Evolutionary conservation across 306 rosid species (phyloP), one percentile per base, ranked within the genome.

Genomic region (Trifolium pratense): DNA sequence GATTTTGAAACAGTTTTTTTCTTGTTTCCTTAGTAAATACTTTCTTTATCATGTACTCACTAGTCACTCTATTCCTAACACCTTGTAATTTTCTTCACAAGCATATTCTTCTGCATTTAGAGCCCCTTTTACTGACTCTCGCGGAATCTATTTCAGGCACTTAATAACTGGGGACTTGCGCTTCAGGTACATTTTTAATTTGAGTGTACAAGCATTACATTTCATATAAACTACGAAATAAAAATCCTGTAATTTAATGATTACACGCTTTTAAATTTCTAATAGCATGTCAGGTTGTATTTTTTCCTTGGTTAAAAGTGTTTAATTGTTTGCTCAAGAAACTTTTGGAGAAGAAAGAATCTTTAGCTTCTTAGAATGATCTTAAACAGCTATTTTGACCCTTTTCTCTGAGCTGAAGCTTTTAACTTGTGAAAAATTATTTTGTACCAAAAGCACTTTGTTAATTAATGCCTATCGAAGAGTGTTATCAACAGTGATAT

Each of bases 161-260:
- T 95, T 72, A 95, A 95, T 81, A 95, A 95, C 72, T 95, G 97
- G 99, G 99, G 99, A 66, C 99, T 95, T 77, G 99, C 99, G 69
- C 96, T 95, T 58, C 99, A 95, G 97, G 99, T 94, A 88, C 78
- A 17, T 56, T 59, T 69, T 66, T 57, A 76, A 34, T 75, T 43
- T 56, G 17, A 16, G 43, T 58, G 20, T 68, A 18, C 52, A 72
- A 46, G 68, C 63, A 13, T 74, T 69, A 45, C 34, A 58, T 21
- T 62, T 42, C 14, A n/a, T 42, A n/a, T 69, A 72, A 59, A 75
- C 36, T 16, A 64, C 46, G 9, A 34, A 16, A 49, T 10, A 29
- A 43, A 18, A 26, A 52, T 32, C n/a, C 1, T 68, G 32, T 67
- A 58, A 49, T 39, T 68, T 36, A 39, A 71, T 32, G 66, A 29